Base-by-base conservation (phyloP, 305 asterid genomes). In the Petunia hybrid region DNA sequence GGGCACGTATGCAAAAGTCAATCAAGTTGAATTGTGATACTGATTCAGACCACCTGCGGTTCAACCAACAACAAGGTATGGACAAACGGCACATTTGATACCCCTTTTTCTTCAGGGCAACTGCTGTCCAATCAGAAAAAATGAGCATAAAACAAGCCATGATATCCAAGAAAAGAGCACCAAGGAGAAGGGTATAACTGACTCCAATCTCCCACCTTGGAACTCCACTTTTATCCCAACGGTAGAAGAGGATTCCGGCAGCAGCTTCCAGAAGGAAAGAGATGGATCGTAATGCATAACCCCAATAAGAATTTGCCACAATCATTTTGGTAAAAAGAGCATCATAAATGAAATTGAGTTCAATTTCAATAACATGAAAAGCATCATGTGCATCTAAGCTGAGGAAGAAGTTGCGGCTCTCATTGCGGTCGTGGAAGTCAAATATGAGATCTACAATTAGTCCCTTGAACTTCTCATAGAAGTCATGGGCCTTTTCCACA, bases 341-440 rank as follows among this genome's bases (percentile, higher is more conserved):
- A 35, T 80, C 86, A 60, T 90, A 91, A 61, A 89, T 85, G 85
- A 91, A 88, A 39, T 84, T 91, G 35, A 90, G 91, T 81, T 89
- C 97, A 31, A 82, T 84, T 77, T 85, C 90, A 0, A 92, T 80
- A 10, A 92, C 86, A 14, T 70, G 48, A 43, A 89, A 90, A 5
- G 91, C 94, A 61, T 92, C 92, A 7, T 57, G 14, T 0, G 88
- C 68, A 0, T 81, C 45, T 71, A 91, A 82, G 77, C 80, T 5
- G 43, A 57, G 87, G 67, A 92, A 90, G 64, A 86, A 92, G 0
- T 77, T 82, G 8, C 88, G 77, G 48, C 92, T 87, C 31, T 56
- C 83, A 22, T 82, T 82, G 1, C 91, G 87, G n/a, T 87, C 91
- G 0, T 84, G 80, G 73, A 64, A 79, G 88, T 90, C 88, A 83